A percentile compares a stretch with the other conserved stretches of the same genome.
These are phyloP conservation scores for Xanthoconium stramineum DNA, from an alignment of 768 basidiomycete genomes.

Conservation along the genomic window DNA sequence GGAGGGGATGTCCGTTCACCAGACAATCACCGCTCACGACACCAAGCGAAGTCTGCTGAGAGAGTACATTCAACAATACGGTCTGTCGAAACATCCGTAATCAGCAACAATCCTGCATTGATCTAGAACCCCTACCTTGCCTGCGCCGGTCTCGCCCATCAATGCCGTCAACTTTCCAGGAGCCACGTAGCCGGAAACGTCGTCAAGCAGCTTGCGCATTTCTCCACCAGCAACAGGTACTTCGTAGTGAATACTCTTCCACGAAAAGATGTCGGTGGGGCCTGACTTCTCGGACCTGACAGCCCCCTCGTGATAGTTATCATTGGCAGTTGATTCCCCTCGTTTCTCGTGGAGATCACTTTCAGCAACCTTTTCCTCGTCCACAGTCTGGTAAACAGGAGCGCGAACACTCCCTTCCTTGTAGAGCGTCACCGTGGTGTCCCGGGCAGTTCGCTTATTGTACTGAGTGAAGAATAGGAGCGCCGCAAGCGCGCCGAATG, in stretches of 20 bases:
- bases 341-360: not conserved
- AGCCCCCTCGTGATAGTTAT: too few species aligned
- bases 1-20: conserved; percentile 50
- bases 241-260: conserved; percentile 67
- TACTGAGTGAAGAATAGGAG: conserved; percentile 36
- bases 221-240: conserved; percentile 26
- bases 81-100: conserved; percentile 35
- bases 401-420: conserved; percentile 5
- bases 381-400: not conserved
- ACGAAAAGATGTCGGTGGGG: conserved; percentile 69
- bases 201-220: conserved; percentile 33
- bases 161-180: conserved; percentile 51
- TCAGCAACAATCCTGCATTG: not conserved
- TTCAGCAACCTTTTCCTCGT: conserved; percentile 15
- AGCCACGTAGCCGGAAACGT: conserved; percentile 47
- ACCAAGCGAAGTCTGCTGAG: not conserved
- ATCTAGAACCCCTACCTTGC: conserved; percentile 17
- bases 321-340: not conserved
- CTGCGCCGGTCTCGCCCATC: conserved; percentile 43
- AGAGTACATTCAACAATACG: conserved; percentile 53
- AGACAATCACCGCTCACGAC: not conserved
- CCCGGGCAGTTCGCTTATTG: conserved; percentile 27
- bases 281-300: conserved; percentile 14
- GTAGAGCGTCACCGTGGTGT: conserved; percentile 30
- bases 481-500: conserved; percentile 34